Percentiles rank a stretch among this genome's conserved stretches.
phyloP scores from a whole-genome alignment of 2,329 filamentous ascomycete species.

The Rutstroemia sydowiana region DNA sequence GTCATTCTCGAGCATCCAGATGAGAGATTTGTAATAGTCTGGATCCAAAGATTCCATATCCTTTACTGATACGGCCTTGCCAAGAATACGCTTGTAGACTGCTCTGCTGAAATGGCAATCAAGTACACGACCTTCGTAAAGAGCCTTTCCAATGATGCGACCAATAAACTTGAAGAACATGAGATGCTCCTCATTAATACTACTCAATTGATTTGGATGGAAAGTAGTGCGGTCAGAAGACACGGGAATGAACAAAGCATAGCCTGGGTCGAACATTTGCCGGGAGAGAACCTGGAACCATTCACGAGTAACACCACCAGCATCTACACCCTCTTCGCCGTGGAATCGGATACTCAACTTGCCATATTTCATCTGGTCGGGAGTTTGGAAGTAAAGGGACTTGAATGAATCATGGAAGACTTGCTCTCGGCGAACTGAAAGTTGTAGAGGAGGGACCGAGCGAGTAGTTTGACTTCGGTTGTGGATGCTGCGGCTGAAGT shows the following conservation, averaged over 20 bases:
- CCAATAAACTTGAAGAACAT: constrained; percentile 99
- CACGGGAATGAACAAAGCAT: constrained; percentile 91
- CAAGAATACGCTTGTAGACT: constrained; percentile 95
- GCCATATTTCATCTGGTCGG: constrained; percentile 97
- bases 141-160: constrained; percentile 92
- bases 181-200: constrained; percentile 90
- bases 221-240: constrained; percentile 97
- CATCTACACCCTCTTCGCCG: constrained; percentile 94
- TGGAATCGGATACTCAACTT: constrained; percentile 98
- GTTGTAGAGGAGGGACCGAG: constrained; percentile 65
- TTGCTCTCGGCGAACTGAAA: constrained; percentile 84
- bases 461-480: constrained; percentile 62
- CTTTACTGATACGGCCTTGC: constrained; percentile 92
- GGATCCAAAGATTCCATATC: constrained; percentile 99
- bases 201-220: constrained; percentile 92
- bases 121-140: constrained; percentile 91
- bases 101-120: constrained; percentile 99
- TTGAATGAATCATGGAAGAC: constrained; percentile 99
- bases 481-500: constrained; percentile 92
- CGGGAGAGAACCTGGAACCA: constrained; percentile 98
- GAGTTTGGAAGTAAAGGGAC: constrained; percentile 92
- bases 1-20: constrained; percentile 98
- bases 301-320: constrained; percentile 92
- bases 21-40: constrained; percentile 96
- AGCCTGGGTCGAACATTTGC: constrained; percentile 99